Percentiles rank a stretch among this genome's conserved stretches.
These are phyloP conservation scores for Aspergillus haitiensis DNA, from an alignment of 495 filamentous ascomycete genomes.

Conservation along the genomic window DNA sequence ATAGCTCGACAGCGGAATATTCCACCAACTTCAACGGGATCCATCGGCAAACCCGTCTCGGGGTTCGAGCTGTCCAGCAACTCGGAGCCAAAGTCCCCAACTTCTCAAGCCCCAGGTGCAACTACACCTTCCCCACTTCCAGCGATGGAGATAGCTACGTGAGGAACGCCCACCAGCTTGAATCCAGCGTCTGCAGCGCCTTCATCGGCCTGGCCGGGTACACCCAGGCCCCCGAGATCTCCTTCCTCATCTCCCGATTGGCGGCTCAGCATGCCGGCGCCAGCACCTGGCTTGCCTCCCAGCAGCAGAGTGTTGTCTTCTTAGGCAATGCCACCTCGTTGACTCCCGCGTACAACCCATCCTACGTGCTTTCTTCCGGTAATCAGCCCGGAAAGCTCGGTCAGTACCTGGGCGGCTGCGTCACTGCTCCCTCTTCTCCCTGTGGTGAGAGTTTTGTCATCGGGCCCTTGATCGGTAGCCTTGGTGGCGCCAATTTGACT, in stretches of 20 bases:
- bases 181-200: slow-evolving; percentile 30
- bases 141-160: slow-evolving; percentile 23
- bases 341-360: slow-evolving; percentile 30
- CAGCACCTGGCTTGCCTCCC: slow-evolving; percentile 29
- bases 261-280: slow-evolving; percentile 34
- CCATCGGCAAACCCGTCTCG: slow-evolving; percentile 29
- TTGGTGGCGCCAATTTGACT: slow-evolving; percentile 2
- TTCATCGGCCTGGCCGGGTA: slow-evolving; percentile 35
- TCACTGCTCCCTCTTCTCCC: slow-evolving; percentile 25
- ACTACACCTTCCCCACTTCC: slow-evolving; percentile 27
- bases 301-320: slow-evolving; percentile 29
- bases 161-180: slow-evolving; percentile 27
- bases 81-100: slow-evolving; percentile 19
- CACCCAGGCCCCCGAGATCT: slow-evolving; percentile 36
- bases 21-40: slow-evolving; percentile 31
- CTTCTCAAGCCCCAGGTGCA: slow-evolving; percentile 28
- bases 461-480: slow-evolving; percentile 27
- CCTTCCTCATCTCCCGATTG: slow-evolving; percentile 36
- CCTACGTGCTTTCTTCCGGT: slow-evolving; percentile 24
- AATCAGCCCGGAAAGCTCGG: slow-evolving; percentile 34
- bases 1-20: slow-evolving; percentile 24
- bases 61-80: slow-evolving; percentile 29
- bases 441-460: slow-evolving; percentile 30
- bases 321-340: slow-evolving; percentile 27
- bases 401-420: slow-evolving; percentile 29